Conservation (phyloP, 108 stramenopile species). For the Asterionellopsis glacialis region DNA sequence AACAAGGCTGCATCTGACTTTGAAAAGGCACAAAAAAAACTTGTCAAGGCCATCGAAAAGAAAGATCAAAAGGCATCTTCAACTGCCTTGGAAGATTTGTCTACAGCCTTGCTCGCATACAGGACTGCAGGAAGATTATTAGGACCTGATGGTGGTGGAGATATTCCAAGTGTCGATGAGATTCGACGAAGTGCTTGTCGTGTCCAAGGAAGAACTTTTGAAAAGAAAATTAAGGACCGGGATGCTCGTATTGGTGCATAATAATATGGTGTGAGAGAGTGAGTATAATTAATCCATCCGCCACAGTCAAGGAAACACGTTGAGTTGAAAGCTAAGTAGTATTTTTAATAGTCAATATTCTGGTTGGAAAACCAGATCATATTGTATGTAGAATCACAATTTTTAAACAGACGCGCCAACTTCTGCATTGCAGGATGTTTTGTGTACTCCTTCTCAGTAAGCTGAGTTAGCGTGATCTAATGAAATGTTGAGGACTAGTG, state of each 20-base stretch:
- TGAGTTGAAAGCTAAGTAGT: too few species aligned
- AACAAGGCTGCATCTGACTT: constrained; percentile 47
- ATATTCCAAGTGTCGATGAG: constrained; percentile 85
- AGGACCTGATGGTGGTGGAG: constrained; percentile 80
- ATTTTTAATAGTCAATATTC: too few species aligned
- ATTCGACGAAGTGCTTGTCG: constrained; percentile 61
- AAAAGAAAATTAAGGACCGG: constrained; percentile 58
- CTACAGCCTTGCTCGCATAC: constrained; percentile 52
- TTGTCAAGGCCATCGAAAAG: constrained; percentile 59
- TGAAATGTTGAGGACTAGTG: too few species aligned
- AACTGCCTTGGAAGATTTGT: constrained; percentile 59
- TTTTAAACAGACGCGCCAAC: too few species aligned
- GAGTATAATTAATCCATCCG: too few species aligned
- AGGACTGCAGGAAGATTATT: constrained; percentile 51
- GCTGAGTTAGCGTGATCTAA: too few species aligned
- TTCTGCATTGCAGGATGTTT: too few species aligned
- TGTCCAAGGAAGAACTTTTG: constrained; percentile 60
- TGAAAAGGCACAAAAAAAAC: constrained; percentile 51
- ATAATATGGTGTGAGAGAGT: too few species aligned
- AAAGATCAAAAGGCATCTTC: constrained; percentile 52
- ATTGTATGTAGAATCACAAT: too few species aligned
- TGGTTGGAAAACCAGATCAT: too few species aligned
- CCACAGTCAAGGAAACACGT: too few species aligned
- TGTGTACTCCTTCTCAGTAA: too few species aligned
- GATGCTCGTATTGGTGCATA: constrained; percentile 30